A percentile compares a stretch with the other conserved stretches of the same genome.
phyloP scores from a whole-genome alignment of 768 basidiomycete genomes.

The Cystobasidiopsis lactophilus region DNA sequence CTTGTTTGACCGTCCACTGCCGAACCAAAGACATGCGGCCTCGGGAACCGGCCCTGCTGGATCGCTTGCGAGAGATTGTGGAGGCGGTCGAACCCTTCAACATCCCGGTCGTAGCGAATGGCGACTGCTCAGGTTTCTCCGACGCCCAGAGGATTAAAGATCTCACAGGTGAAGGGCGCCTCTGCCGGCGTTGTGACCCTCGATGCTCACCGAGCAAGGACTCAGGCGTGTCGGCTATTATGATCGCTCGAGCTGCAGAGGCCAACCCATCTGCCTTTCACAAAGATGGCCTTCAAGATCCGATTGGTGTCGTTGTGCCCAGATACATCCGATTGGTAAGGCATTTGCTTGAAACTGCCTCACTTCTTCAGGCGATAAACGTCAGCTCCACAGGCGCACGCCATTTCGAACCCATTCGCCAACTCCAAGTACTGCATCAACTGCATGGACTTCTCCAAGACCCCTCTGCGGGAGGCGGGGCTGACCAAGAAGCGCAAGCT shows the following conservation, averaged over 20 bases:
- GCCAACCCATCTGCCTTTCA: slow-evolving; percentile 76
- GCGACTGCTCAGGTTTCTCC: slow-evolving; percentile 59
- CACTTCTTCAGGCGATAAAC: background rate
- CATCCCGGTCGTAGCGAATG: slow-evolving; percentile 81
- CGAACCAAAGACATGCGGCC: slow-evolving; percentile 79
- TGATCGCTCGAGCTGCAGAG: slow-evolving; percentile 93
- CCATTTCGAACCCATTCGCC: slow-evolving; percentile 12
- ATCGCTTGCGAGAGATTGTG: slow-evolving; percentile 62
- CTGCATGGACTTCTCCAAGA: slow-evolving; percentile 10
- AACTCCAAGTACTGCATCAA: slow-evolving; percentile 20
- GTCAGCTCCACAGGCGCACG: slow-evolving; percentile 4
- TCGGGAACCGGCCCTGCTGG: slow-evolving; percentile 51
- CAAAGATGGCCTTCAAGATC: slow-evolving; percentile 37
- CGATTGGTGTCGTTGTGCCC: slow-evolving; percentile 47
- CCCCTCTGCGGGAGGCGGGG: background rate
- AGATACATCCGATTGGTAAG: slow-evolving; percentile 49
- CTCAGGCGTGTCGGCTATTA: slow-evolving; percentile 62
- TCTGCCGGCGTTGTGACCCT: background rate
- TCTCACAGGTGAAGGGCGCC: slow-evolving; percentile 39
- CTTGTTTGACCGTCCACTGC: slow-evolving; percentile 80
- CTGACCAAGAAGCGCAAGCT: background rate
- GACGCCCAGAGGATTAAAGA: slow-evolving; percentile 54
- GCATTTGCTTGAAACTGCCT: background rate
- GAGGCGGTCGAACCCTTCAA: slow-evolving; percentile 46
- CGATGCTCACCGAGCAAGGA: background rate